Evolutionary conservation across 768 basidiomycete species (phyloP), one percentile per base, ranked within the genome.

Genomic region (Rossbeevera mucosa): DNA sequence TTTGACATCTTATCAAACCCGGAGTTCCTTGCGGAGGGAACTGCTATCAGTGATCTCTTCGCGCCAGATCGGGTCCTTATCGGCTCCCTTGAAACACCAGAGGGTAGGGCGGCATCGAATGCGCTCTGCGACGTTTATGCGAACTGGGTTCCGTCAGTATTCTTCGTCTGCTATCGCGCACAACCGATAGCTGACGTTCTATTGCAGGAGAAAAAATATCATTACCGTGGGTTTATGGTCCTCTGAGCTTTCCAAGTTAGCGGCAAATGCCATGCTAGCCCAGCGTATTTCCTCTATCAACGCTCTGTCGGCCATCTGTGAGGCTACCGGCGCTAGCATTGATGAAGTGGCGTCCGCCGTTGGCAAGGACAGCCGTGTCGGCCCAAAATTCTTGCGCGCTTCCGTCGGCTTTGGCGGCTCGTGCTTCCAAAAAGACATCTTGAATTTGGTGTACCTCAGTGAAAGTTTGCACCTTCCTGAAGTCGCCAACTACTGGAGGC

Each of bases 1-100:
- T 99, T 99, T 65, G 94, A 98, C 67, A 98, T 99, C 68, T 86
- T 99, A 59, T 98, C 96, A 65, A 99, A 99, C 77, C 96, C 96
- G 52, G 96, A 99, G 70, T 99, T 99, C 78, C 80, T 99, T 44
- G 96, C 96, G 7, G 96, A 99, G 73, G 96, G 96, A 58, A 97
- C 96, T 30, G 96, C 96, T 50, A 94, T 99, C 65, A 61, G 52
- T 44, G 96, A 99, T 70, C 83, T 99, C 25, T 82, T 91, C 70
- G 71, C 65, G 16, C 96, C 96, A 16, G 96, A 99, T 73, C 88
- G 96, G 56, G 95, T 99, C 55, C 83, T 99, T 53, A 96, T 99
- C 67, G 96, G 96, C 20, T 96, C 94, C 28, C 85, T 99, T 9
- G 86, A 95, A 65, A 91, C 91, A 2, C 76, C 78, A 7, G 91